A percentile compares a stretch with the other conserved stretches of the same genome.
phyloP scores from a whole-genome alignment of 495 filamentous ascomycete genomes.

The Aspergillus heteromorphus region DNA sequence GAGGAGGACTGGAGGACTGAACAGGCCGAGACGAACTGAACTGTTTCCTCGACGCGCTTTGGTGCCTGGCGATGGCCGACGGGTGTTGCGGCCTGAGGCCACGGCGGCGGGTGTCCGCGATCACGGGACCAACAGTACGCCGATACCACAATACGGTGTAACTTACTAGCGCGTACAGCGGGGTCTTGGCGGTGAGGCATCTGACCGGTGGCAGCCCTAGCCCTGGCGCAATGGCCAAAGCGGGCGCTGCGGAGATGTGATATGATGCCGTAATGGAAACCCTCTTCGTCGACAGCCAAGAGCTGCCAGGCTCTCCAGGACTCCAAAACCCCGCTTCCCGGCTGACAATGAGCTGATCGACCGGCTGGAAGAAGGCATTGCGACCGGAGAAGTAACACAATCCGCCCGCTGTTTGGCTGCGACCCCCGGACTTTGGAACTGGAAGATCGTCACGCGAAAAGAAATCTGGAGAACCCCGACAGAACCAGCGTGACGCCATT shows the following conservation, averaged over 20 bases:
- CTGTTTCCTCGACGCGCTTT: constrained; percentile 15
- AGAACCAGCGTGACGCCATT: constrained; percentile 14
- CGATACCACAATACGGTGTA: background rate
- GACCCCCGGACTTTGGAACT: background rate
- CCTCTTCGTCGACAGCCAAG: constrained; percentile 6
- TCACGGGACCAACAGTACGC: background rate
- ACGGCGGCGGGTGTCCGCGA: background rate
- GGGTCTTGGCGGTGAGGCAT: background rate
- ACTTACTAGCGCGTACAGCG: background rate
- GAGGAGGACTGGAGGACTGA: too few relatives aligned
- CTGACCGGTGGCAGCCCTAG: constrained; percentile 3
- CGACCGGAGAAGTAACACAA: background rate
- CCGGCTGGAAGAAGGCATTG: background rate
- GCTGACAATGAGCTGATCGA: background rate
- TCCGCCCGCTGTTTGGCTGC: background rate
- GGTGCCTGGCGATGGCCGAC: constrained; percentile 13
- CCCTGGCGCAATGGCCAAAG: background rate
- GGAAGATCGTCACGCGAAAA: constrained; percentile 6
- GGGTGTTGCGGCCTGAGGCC: constrained; percentile 4
- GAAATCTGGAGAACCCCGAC: constrained; percentile 1
- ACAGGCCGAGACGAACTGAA: background rate
- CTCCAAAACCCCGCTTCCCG: constrained; percentile 17
- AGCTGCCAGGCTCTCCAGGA: constrained; percentile 1
- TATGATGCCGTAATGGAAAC: constrained; percentile 23
- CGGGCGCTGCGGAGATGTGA: constrained; percentile 6